Percentiles rank a stretch among this genome's conserved stretches.
Evolutionary conservation across 768 basidiomycete genomes (phyloP).

Genomic region (Pleurotus ostreatus): DNA sequence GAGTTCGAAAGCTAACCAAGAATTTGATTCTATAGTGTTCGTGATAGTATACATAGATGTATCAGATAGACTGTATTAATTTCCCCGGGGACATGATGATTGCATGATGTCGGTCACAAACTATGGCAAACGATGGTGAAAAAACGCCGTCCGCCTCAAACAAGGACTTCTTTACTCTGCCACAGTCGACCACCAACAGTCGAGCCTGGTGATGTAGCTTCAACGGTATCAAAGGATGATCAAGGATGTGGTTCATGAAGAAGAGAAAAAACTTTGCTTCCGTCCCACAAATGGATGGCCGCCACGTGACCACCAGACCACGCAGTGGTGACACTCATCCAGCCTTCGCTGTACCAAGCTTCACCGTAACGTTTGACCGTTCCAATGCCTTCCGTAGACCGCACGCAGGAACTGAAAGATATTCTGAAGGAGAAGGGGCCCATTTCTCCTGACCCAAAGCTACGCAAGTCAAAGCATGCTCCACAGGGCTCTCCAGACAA

Average conservation of each 20-base stretch:
- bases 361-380: constrained; percentile 2
- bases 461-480: constrained; percentile 5
- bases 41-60: background rate
- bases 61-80: background rate
- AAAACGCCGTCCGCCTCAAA: constrained; percentile 67
- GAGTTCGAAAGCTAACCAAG: background rate
- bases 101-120: constrained; percentile 27
- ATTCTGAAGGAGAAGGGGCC: constrained; percentile 39
- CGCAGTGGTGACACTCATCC: background rate
- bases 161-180: constrained; percentile 41
- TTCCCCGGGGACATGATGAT: background rate
- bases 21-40: background rate
- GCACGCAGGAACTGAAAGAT: constrained; percentile 60
- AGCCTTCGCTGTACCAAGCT: too few relatives aligned
- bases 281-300: background rate
- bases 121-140: constrained; percentile 64
- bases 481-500: constrained; percentile 11
- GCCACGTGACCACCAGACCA: background rate
- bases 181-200: constrained; percentile 23
- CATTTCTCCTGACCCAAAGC: constrained; percentile 23
- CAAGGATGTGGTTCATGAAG: background rate
- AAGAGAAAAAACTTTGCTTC: background rate
- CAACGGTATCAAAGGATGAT: background rate
- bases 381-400: constrained; percentile 53
- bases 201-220: background rate